Conservation (phyloP, 441 rosid species). For the Gossypium laxum region DNA sequence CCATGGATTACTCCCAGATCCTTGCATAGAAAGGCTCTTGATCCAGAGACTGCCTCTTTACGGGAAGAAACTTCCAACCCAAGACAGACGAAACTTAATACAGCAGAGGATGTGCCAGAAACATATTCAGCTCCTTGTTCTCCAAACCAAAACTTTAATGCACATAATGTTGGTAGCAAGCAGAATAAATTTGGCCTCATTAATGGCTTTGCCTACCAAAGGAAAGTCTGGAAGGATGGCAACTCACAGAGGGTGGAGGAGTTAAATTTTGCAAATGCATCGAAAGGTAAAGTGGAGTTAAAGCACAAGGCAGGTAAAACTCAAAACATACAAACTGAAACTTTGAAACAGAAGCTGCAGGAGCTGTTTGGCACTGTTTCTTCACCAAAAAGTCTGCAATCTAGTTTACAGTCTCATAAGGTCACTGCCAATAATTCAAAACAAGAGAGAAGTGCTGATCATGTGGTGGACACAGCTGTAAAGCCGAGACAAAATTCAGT, state of each 20-base stretch:
- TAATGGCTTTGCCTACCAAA: conserved; percentile 28
- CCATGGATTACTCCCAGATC: conserved; percentile 50
- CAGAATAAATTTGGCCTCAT: conserved; percentile 25
- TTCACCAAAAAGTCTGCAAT: conserved; percentile 47
- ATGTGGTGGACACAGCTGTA: conserved; percentile 22
- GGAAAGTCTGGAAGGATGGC: conserved; percentile 27
- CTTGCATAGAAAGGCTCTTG: conserved; percentile 25
- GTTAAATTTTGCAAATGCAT: conserved; percentile 33
- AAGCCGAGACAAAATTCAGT: conserved; percentile 52
- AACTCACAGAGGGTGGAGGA: conserved; percentile 31
- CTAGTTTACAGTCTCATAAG: conserved; percentile 31
- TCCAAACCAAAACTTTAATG: conserved; percentile 27
- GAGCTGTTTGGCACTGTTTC: conserved; percentile 63
- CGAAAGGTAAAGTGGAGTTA: conserved; percentile 26
- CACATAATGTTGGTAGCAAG: conserved; percentile 27
- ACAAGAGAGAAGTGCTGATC: conserved; percentile 23
- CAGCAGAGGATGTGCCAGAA: conserved; percentile 28
- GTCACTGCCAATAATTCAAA: conserved; percentile 25
- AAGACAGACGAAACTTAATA: conserved; percentile 25
- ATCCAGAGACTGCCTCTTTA: conserved; percentile 24
- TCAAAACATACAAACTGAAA: conserved; percentile 38
- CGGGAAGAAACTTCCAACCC: conserved; percentile 26
- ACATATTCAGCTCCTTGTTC: conserved; percentile 26
- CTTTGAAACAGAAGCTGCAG: conserved; percentile 63
- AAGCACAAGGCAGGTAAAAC: conserved; percentile 29